These are phyloP conservation scores for Gossypium rotundifolium DNA, from an alignment of 345 rosid genomes.

Conservation along the genomic window DNA sequence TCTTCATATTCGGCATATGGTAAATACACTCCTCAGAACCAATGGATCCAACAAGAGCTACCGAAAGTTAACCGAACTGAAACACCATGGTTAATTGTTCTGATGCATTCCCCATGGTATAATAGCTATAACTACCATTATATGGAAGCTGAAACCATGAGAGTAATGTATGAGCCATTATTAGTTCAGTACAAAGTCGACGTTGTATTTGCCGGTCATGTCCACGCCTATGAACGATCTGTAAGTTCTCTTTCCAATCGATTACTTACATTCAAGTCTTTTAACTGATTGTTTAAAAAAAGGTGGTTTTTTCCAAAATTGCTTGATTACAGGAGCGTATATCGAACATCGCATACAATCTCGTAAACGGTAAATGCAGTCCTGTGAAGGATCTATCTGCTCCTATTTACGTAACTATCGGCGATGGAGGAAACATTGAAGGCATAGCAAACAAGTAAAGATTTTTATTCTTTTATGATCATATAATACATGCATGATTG, in stretches of 20 bases:
- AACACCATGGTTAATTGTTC: conserved; percentile 91
- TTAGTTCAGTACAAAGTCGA: conserved; percentile 71
- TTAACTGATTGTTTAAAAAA: background rate
- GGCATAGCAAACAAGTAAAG: background rate
- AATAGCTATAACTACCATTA: conserved; percentile 83
- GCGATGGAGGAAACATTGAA: background rate
- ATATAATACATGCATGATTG: background rate
- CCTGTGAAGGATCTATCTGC: background rate
- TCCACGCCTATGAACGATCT: conserved; percentile 91
- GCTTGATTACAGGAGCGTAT: background rate
- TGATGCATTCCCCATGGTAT: conserved; percentile 84
- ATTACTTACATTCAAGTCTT: too few species aligned
- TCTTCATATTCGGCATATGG: conserved; percentile 92
- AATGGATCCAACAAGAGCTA: conserved; percentile 66
- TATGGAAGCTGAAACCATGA: conserved; percentile 98
- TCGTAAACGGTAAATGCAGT: background rate
- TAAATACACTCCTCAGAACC: conserved; percentile 77
- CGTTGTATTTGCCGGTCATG: conserved; percentile 84
- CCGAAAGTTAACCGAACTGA: conserved; percentile 74
- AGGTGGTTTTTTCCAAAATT: background rate
- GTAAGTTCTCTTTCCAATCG: conserved; percentile 34
- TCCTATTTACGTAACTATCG: background rate
- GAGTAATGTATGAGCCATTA: conserved; percentile 80
- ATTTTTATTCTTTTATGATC: background rate
- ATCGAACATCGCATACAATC: background rate